These are phyloP conservation scores for Staphylotrichum longicolle DNA, from an alignment of 495 filamentous ascomycete genomes.

Conservation along the genomic window DNA sequence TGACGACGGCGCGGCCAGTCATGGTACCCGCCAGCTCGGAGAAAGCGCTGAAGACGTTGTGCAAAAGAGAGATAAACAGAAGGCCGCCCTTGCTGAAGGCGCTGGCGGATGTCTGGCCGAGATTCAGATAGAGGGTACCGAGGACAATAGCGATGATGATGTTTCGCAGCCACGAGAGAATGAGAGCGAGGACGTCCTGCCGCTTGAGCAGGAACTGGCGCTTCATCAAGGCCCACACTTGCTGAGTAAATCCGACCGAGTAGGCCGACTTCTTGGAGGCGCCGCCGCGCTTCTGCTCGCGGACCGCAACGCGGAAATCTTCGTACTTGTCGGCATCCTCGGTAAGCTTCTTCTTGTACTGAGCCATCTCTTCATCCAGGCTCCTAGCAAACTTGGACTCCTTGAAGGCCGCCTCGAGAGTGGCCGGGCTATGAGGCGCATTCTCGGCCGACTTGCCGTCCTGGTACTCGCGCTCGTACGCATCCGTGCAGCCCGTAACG, in stretches of 20 bases:
- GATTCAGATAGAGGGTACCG: conserved; percentile 74
- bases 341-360: conserved; percentile 59
- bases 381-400: conserved; percentile 55
- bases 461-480: conserved; percentile 75
- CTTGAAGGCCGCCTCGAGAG: conserved; percentile 65
- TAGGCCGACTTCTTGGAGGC: conserved; percentile 69
- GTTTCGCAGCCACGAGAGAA: conserved; percentile 71
- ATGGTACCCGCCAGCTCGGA: conserved; percentile 68
- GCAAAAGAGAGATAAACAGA: conserved; percentile 70
- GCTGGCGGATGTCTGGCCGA: conserved; percentile 61
- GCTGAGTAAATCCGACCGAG: conserved; percentile 72
- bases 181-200: conserved; percentile 76
- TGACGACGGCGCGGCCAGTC: conserved; percentile 69
- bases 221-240: conserved; percentile 79
- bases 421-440: conserved; percentile 64
- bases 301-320: conserved; percentile 74
- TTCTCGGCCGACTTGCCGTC: conserved; percentile 57
- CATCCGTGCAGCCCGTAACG: conserved; percentile 79
- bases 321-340: conserved; percentile 64
- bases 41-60: conserved; percentile 80
- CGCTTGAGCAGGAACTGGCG: conserved; percentile 81
- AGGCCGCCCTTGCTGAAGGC: conserved; percentile 77
- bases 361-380: conserved; percentile 64
- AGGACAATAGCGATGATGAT: conserved; percentile 74
- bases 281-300: conserved; percentile 71